phyloP scores from a whole-genome alignment of 768 basidiomycete genomes.

The Candolleomyces aberdarensis region DNA sequence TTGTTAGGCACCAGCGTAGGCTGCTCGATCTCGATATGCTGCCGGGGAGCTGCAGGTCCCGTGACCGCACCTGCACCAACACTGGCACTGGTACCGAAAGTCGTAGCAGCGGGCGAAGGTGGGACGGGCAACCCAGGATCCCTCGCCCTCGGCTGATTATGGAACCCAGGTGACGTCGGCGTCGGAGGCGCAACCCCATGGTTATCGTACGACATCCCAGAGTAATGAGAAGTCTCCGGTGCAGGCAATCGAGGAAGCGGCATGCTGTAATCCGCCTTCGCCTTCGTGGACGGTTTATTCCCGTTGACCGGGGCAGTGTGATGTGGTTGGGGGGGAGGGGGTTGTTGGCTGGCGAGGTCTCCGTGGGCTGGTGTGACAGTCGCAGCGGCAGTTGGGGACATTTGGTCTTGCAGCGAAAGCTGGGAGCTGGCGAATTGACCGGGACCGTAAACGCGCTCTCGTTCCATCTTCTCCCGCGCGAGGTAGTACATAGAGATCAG shows the following conservation, averaged over 20 bases:
- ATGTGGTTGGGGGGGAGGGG: constrained; percentile 5
- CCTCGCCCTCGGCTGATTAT: constrained; percentile 59
- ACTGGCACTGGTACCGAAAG: too few species aligned
- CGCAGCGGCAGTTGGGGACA: constrained; percentile 9
- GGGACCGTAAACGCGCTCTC: constrained; percentile 90
- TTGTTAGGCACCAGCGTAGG: constrained; percentile 18
- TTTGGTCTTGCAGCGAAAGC: constrained; percentile 46
- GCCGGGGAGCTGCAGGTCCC: constrained; percentile 12
- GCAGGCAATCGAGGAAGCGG: constrained; percentile 77
- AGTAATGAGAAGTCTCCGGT: constrained; percentile 79
- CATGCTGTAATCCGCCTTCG: constrained; percentile 76
- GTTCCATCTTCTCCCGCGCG: constrained; percentile 91
- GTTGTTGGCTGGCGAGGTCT: constrained; percentile 5
- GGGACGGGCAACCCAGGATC: constrained; percentile 50
- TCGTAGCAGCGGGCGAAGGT: not conserved
- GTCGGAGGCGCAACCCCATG: constrained; percentile 54
- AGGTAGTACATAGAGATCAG: constrained; percentile 96
- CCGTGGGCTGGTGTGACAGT: constrained; percentile 11
- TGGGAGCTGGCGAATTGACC: constrained; percentile 94
- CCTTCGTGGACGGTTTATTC: constrained; percentile 25
- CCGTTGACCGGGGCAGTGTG: constrained; percentile 21
- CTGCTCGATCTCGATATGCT: constrained; percentile 31
- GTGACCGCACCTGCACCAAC: not conserved
- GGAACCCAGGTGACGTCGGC: constrained; percentile 50
- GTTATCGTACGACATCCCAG: constrained; percentile 76